These are phyloP conservation scores for Seiridium cupressi DNA, from an alignment of 2,329 filamentous ascomycete species.

Conservation along the genomic window DNA sequence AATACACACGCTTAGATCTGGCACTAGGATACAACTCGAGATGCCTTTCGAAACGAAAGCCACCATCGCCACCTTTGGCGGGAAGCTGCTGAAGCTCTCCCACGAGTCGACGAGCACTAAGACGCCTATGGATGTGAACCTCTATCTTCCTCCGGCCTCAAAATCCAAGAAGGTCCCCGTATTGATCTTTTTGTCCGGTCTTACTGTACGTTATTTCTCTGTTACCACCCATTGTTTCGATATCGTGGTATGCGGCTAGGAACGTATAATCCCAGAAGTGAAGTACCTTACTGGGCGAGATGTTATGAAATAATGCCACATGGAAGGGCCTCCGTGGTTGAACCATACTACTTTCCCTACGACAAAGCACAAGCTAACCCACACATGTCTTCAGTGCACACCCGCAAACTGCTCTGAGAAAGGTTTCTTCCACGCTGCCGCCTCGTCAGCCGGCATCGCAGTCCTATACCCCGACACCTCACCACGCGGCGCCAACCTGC, in stretches of 20 bases:
- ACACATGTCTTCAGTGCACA: constrained; percentile 56
- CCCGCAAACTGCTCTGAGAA: constrained; percentile 81
- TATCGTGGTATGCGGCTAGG: neutral
- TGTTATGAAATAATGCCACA: neutral
- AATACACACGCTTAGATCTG: neutral
- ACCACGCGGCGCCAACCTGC: constrained; percentile 76
- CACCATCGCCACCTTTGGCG: constrained; percentile 88
- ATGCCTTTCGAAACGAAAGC: constrained; percentile 90
- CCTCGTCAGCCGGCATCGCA: constrained; percentile 80
- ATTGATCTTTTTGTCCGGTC: constrained; percentile 87
- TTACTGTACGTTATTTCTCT: constrained; percentile 50
- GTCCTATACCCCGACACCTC: constrained; percentile 94
- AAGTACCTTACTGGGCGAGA: too few relatives aligned
- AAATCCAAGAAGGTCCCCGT: constrained; percentile 69
- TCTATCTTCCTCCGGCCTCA: constrained; percentile 81
- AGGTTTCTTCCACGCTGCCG: constrained; percentile 88
- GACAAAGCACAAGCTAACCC: too few relatives aligned
- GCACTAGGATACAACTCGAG: constrained; percentile 19
- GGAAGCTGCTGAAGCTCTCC: constrained; percentile 89
- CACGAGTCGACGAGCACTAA: constrained; percentile 77
- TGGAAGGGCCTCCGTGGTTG: neutral
- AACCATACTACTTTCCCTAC: neutral
- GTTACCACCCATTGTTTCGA: neutral
- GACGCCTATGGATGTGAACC: constrained; percentile 89
- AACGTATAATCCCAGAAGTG: too few relatives aligned